phyloP scores from a whole-genome alignment of 768 basidiomycete species.

The Coprinellus micaceus region DNA sequence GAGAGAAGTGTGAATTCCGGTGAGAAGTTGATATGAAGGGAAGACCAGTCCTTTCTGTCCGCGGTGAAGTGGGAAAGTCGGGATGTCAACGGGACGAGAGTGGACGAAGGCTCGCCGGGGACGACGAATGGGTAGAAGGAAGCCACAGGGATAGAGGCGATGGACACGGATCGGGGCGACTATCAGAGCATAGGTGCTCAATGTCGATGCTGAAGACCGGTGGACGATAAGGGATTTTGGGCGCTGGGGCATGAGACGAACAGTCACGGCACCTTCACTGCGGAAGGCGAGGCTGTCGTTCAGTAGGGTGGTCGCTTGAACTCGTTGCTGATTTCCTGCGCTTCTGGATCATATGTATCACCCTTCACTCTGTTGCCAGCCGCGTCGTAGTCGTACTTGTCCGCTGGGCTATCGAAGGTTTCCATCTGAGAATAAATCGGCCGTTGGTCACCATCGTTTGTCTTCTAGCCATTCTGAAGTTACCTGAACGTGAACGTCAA shows the following conservation, averaged over 20 bases:
- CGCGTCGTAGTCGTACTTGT: conserved; percentile 49
- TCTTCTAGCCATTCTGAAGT: conserved; percentile 1
- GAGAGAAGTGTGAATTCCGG: not conserved
- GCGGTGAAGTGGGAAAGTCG: not conserved
- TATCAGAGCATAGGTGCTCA: not conserved
- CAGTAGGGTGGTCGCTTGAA: conserved; percentile 59
- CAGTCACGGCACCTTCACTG: no score
- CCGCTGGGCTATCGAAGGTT: conserved; percentile 50
- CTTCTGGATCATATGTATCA: conserved; percentile 55
- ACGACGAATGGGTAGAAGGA: no score
- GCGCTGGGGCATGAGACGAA: not conserved
- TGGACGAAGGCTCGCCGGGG: not conserved
- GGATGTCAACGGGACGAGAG: not conserved
- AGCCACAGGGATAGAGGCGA: no score
- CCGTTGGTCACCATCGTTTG: conserved; percentile 5
- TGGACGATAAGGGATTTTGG: not conserved
- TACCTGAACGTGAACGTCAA: conserved; percentile 63
- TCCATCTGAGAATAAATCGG: conserved; percentile 50
- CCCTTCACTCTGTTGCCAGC: conserved; percentile 46
- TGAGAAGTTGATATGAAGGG: not conserved
- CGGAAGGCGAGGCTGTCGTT: not conserved
- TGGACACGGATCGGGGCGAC: no score
- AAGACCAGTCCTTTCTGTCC: not conserved
- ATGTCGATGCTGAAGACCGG: not conserved
- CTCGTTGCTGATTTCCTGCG: conserved; percentile 54